Base-by-base conservation (phyloP, 257 asterid species). In the Salvia rosmarinus region DNA sequence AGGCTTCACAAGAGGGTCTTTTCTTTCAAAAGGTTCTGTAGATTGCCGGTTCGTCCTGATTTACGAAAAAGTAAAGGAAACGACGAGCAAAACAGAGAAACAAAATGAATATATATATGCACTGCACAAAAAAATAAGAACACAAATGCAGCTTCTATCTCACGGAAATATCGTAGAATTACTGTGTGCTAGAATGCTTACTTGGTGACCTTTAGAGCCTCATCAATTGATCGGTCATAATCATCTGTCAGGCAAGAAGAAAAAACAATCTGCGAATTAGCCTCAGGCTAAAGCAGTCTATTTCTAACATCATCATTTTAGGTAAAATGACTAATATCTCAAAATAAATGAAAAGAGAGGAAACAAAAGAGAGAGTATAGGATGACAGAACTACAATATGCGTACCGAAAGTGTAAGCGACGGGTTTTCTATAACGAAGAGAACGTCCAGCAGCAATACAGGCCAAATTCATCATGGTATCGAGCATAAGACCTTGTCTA, bases 391-490 rank as follows among this genome's bases (percentile, higher is more conserved):
- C 20, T 12, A 49, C 6, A 64, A 9, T 50, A 20, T 20, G 68
- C 90, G 56, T 83, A 95, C 99, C 98, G 56, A 95, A 95, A 49
- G 98, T 95, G 64, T 95, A 95, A 64, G 98, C 89, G 70, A 95
- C 98, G 1, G 86, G 99, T 76, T 91, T 95, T 79, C 99, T 85
- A 84, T 91, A 96, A 78, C 98, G 99, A 67, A 92, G 97, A 75
- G 98, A 87, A 58, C 99, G 96, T 3, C 99, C 99, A 69, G 80
- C 80, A 68, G 80, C 81, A 77, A 91, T 77, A 35, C 93, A 96
- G 64, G 89, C 96, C 75, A 85, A 63, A 71, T 78, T 78, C 68
- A 95, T 77, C 90, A 89, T 85, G 81, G 65, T 82, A 73, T 95
- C 96, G 58, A 95, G 98, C 96, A 95, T 79, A 77, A 95, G 94